Evolutionary conservation across 176 grass and related monocot species (phyloP), one percentile per base, ranked within the genome.

Genomic region (Sorghum bicolor): DNA sequence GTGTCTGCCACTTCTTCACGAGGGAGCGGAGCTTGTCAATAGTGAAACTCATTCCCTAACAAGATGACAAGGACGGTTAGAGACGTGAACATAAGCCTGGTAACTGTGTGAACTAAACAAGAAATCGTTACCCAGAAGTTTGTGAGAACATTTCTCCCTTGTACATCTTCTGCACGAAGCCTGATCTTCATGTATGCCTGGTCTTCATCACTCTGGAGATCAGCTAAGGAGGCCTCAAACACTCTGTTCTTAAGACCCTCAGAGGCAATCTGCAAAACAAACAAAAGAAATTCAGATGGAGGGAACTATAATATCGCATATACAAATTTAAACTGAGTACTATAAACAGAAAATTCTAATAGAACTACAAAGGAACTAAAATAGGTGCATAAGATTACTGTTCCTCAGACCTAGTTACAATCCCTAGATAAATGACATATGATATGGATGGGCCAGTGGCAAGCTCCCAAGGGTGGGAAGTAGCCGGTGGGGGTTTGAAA

Each of bases 181-280:
- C 91, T 83, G 85, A 97, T 84, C 75, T 97, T 97, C 41, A 86
- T 81, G 84, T 86, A 93, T 15, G 94, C 77, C 80, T 96, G 91
- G 39, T 96, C 91, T 69, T 96, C 94, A 31, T 97, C 94, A 41
- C 43, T 84, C 66, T 96, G 90, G 55, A 96, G 90, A 66, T 96
- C 93, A 25, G 88, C 93, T 52, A 96, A 78, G 44, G 79, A 91
- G 15, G 91, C 84, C 58, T 96, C 94, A 64, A 93, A 96, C 2
- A 96, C 91, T 81, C 91, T 85, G 86, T 96, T 91, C 40, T 96
- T 96, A 0, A 96, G 78, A 32, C 94, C 91, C 75, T 96, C 94
- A 4, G 94, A 96, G 1, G 88, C 94, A 70, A 96, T 96, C 94
- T 93, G 64, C n/a, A 8, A 70, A 11, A 34, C 2, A 24, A 15